Conservation (phyloP, 129 eudicot species). For the Erigeron canadensis region DNA sequence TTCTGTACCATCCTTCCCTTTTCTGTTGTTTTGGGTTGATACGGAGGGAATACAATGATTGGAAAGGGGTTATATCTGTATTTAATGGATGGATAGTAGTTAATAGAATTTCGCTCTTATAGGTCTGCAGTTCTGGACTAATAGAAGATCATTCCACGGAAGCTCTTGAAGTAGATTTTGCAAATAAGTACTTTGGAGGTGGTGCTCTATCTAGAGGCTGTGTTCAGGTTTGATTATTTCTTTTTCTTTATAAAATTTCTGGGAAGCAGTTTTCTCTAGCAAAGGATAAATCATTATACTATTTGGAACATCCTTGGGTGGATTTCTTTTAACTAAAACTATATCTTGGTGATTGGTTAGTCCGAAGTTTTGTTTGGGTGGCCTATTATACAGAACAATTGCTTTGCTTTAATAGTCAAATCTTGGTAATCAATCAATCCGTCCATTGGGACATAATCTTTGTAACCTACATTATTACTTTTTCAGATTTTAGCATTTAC, state of each 20-base stretch:
- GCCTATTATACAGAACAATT: not conserved
- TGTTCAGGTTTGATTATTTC: slow-evolving; percentile 60
- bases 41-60: not conserved
- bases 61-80: not conserved
- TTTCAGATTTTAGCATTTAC: not conserved
- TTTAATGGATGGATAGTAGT: slow-evolving; percentile 11
- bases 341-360: slow-evolving; percentile 3
- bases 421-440: not conserved
- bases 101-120: slow-evolving; percentile 20
- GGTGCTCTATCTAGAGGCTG: slow-evolving; percentile 86
- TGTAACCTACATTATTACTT: not conserved
- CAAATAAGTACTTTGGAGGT: slow-evolving; percentile 83
- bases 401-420: not conserved
- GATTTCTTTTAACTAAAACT: slow-evolving; percentile 3
- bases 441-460: not conserved
- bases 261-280: slow-evolving; percentile 1
- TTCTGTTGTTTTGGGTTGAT: slow-evolving; percentile 8
- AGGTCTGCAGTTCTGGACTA: slow-evolving; percentile 70
- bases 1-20: not conserved
- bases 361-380: not conserved
- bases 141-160: slow-evolving; percentile 73
- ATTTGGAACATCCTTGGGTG: not conserved
- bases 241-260: slow-evolving; percentile 4
- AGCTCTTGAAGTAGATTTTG: slow-evolving; percentile 93
- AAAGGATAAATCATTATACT: not conserved